Evolutionary conservation across 1,284 basidiomycete genomes (phyloP).

Genomic region (Irpex sp.): DNA sequence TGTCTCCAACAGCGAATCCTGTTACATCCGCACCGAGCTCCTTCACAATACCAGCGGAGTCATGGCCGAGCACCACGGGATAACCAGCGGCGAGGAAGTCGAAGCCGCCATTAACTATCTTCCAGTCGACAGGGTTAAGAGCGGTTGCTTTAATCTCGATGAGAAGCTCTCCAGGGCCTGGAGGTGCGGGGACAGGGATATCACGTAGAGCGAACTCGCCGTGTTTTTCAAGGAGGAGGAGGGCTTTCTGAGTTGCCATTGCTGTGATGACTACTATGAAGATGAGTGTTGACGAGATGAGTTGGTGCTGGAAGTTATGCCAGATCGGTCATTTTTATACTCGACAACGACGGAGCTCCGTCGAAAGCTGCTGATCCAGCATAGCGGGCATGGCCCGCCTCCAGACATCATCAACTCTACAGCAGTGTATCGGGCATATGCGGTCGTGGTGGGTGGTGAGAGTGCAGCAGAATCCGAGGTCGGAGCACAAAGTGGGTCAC

Average conservation of each 20-base stretch:
- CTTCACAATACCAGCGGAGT: conserved; percentile 53
- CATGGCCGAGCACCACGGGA: conserved; percentile 47
- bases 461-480: too few species aligned
- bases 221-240: conserved; percentile 16
- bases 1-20: conserved; percentile 42
- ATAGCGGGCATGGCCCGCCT: too few species aligned
- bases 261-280: neutral
- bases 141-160: conserved; percentile 33
- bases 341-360: too few species aligned
- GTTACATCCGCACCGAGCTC: conserved; percentile 47
- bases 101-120: conserved; percentile 23
- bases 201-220: conserved; percentile 20
- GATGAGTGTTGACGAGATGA: neutral
- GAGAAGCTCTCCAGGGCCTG: conserved; percentile 33
- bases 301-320: too few species aligned
- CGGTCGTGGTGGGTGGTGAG: too few species aligned
- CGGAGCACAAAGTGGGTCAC: too few species aligned
- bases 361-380: too few species aligned
- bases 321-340: too few species aligned
- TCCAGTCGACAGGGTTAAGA: conserved; percentile 37
- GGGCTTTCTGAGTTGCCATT: conserved; percentile 19
- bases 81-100: conserved; percentile 29
- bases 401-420: too few species aligned
- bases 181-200: conserved; percentile 19
- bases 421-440: too few species aligned